Evolutionary conservation across 2,329 filamentous ascomycete genomes (phyloP).

Genomic region (Fusarium mundagurra): DNA sequence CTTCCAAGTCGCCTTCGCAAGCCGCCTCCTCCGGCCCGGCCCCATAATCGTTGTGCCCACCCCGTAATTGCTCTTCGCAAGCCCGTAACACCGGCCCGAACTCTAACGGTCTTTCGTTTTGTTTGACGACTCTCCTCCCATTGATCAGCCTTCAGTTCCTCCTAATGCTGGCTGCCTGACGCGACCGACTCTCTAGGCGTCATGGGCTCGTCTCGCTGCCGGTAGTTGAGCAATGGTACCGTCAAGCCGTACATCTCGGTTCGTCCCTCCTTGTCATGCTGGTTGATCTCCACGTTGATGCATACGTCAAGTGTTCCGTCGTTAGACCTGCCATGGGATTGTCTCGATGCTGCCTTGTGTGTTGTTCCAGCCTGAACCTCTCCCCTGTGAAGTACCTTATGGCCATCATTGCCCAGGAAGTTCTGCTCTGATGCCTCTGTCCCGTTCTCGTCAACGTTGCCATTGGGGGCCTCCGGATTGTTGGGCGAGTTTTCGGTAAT

Average conservation of each 20-base stretch:
- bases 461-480: conserved; percentile 46
- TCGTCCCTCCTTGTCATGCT: conserved; percentile 80
- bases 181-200: conserved; percentile 41
- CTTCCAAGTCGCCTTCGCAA: conserved; percentile 15
- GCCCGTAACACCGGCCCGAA: conserved; percentile 5
- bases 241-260: conserved; percentile 87
- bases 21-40: conserved; percentile 15
- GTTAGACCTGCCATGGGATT: conserved; percentile 64
- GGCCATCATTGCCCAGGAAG: conserved; percentile 68
- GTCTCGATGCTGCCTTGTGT: conserved; percentile 74
- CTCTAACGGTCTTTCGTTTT: neutral
- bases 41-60: conserved; percentile 9
- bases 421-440: conserved; percentile 32
- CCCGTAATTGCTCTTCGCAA: conserved; percentile 1
- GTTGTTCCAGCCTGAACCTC: conserved; percentile 81
- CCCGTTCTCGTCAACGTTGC: conserved; percentile 34
- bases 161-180: conserved; percentile 28
- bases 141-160: conserved; percentile 1
- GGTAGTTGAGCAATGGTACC: conserved; percentile 74
- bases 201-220: conserved; percentile 37
- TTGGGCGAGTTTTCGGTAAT: conserved; percentile 86
- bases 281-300: conserved; percentile 87
- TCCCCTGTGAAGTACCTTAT: conserved; percentile 77
- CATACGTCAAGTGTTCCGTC: conserved; percentile 79
- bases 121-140: neutral